Base-by-base conservation (phyloP, 805 yeast species). In the Grigorovia yakushimaensis region DNA sequence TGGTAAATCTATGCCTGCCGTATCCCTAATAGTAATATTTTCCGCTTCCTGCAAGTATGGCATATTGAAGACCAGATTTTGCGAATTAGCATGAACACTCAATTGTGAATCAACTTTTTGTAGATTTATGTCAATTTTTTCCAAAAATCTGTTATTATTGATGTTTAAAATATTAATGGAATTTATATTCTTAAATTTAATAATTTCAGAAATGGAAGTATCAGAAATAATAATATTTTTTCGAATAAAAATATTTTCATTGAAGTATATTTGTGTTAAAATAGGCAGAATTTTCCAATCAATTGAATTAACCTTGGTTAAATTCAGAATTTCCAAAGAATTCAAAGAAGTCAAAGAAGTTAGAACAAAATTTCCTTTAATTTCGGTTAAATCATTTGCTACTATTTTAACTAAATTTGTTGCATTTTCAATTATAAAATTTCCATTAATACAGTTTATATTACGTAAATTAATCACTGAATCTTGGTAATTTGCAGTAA, bases 201-300 rank as follows among this genome's bases (percentile, higher is more conserved):
- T 72, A 55, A 84, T 76, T 0, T 80, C 79, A n/a, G 79, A 70
- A 52, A 86, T 65, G 4, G 91, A 79, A 11, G 93, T 82, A 63
- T 85, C 93, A 3, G 88, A 75, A 49, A 83, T 73, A 8, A 73
- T 70, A 38, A 84, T 73, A 47, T 79, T 74, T 52, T 72, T 72
- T 39, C 82, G 65, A 13, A 71, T 69, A 41, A 67, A 63, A 44
- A 84, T 69, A 10, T 81, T 78, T 45, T 64, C 62, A 49, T 73
- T 76, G 51, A 84, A 73, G 42, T 68, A 63, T 27, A 80, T 77
- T 22, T 73, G 72, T 46, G 81, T 78, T 57, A 85, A 73, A 44
- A 83, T 79, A 21, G 94, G 94, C 39, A 84, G 72, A 39, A 85
- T 82, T 54, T 69, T 73, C 91, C 93, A 85, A 48, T 79, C 74